Base-by-base conservation (phyloP, 2,329 filamentous ascomycete genomes). In the Endoconidiophora polonica region DNA sequence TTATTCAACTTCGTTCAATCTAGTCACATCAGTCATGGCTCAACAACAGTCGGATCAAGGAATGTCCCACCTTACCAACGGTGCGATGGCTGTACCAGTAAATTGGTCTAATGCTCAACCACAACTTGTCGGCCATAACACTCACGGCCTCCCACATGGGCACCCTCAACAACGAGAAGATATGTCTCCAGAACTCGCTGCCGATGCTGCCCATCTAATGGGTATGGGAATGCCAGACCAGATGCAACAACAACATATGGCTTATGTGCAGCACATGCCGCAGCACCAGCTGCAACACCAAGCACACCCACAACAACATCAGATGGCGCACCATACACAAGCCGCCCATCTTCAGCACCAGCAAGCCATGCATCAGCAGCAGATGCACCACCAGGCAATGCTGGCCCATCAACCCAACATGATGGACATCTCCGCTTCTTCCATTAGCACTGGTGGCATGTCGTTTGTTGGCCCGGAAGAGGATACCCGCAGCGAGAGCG, bases 381-480 rank as follows among this genome's bases (percentile, higher is more conserved):
- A 56, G 49, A 46, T 54, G 48, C 54, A 55, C 60, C 54, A 58
- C 55, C 52, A 56, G 18, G 54, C 53, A 55, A 62, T 66, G 55
- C 58, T 63, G 26, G 65, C 73, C 16, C 74, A 76, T 55, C 69
- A 72, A 14, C 61, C 77, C 12, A 48, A 23, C 14, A 37, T 49
- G 23, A 49, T 53, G 46, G 51, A 49, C n/a, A 48, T 53, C 9
- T 46, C 46, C 3, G 37, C 43, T 20, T 49, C 51, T 4, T 42
- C 42, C 18, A 45, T 49, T 20, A 43, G 51, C 3, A 49, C 51
- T 5, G 24, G 46, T 16, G 38, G 41, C 5, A 43, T 49, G 12
- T 49, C 51, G 3, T 53, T 53, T 43, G 39, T 36, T 42, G 47
- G 43, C 14, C 37, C 33, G n/a, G 47, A 53, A 9, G 51, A 53